Evolutionary conservation across 169 alveolate species (phyloP), one percentile per base, ranked within the genome.

Genomic region (Cryptosporidium ryanae): DNA sequence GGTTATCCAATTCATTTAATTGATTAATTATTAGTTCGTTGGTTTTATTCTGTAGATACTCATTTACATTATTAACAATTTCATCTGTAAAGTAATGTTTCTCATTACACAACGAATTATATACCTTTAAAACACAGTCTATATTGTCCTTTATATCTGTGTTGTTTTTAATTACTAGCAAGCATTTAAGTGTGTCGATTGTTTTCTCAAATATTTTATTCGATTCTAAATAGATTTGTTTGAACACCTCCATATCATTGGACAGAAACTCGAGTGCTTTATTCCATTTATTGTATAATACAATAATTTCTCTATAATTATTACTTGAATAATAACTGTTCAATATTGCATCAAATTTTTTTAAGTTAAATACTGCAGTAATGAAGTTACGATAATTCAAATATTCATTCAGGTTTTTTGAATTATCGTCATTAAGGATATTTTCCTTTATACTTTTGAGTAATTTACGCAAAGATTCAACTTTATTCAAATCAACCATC

Each of bases 121-220:
- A 76, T 76, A 70, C 57, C 38, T 76, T 61, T 6, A 38, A 6
- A 38, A 38, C 46, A 38, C 46, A 6, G 8, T 38, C 1, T 4
- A 59, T 76, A 23, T 17, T 61, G 23, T 18, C 13, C 31, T 25
- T 34, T 27, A 55, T 38, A 46, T 76, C 29, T 34, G 38, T 76
- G 25, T 61, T 76, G 17, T 38, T 31, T 38, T 61, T 76, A 3
- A 55, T 63, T 43, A 59, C 25, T 13, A 76, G 15, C 44, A 38
- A 70, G 8, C 44, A 38, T 76, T 76, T 76, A 27, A 76, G 21
- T 15, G 27, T 43, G 15, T 21, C 23, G 21, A 76, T 61, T 25
- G 87, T 61, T 76, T 32, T 76, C 12, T 76, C 71, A 76, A 76
- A 76, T 21, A 76, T 59, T 21, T 61, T 27, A 57, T 29, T 32